Conservation (phyloP, 2,329 filamentous ascomycete genomes). For the Cladosporium oxysporum region DNA sequence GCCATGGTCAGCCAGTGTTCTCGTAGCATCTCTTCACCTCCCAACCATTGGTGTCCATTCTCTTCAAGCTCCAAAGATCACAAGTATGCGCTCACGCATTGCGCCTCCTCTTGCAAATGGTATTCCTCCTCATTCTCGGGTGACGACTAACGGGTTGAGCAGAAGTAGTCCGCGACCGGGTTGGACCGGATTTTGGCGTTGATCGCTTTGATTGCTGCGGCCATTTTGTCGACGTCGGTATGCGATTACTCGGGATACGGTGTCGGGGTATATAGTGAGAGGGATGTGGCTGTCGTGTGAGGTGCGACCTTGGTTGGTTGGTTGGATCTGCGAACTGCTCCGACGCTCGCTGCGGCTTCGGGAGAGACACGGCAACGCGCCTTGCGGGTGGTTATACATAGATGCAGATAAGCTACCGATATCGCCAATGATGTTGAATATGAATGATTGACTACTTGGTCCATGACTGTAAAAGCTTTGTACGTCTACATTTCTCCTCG, state of each 20-base stretch:
- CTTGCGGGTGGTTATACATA: neutral
- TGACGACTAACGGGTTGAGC: conserved; percentile 52
- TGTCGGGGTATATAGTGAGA: conserved; percentile 11
- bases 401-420: neutral
- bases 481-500: neutral
- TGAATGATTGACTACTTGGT: neutral
- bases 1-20: conserved; percentile 34
- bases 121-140: conserved; percentile 17
- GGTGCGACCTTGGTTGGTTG: conserved; percentile 7
- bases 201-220: conserved; percentile 55
- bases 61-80: neutral
- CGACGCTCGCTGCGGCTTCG: conserved; percentile 13
- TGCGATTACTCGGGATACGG: conserved; percentile 14
- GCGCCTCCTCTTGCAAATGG: neutral
- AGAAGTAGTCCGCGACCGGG: conserved; percentile 54
- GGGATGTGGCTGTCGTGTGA: conserved; percentile 10
- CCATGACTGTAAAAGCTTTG: neutral
- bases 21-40: neutral
- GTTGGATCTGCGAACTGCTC: conserved; percentile 12
- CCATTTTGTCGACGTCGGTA: conserved; percentile 42
- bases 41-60: neutral
- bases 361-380: conserved; percentile 2
- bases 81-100: neutral
- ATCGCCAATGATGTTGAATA: neutral
- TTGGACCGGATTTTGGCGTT: conserved; percentile 56